phyloP scores from a whole-genome alignment of 257 asterid species.

The Penstemon newberryi region DNA sequence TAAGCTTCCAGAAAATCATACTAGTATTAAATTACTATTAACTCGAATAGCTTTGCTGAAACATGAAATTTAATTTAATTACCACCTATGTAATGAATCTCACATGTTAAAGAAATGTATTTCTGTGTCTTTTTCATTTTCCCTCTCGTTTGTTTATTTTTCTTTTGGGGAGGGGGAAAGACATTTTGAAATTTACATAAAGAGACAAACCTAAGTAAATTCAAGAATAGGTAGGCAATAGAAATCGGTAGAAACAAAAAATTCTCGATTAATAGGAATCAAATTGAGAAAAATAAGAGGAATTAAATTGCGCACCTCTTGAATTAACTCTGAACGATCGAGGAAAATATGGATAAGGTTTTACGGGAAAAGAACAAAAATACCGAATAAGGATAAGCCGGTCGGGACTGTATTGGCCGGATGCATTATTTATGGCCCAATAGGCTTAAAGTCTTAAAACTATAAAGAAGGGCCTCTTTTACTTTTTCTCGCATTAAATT shows the following conservation, averaged over 20 bases:
- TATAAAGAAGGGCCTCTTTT: too few relatives aligned
- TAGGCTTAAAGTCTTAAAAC: background rate
- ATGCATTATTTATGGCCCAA: background rate
- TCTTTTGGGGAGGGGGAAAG: background rate
- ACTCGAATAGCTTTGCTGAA: too few relatives aligned
- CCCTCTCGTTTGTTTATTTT: background rate
- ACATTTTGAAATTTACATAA: slow-evolving; percentile 1
- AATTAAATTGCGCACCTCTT: slow-evolving; percentile 12
- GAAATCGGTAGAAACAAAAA: background rate
- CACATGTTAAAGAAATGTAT: too few relatives aligned
- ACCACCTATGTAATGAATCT: too few relatives aligned
- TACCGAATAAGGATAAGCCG: slow-evolving; percentile 19
- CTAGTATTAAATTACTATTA: too few relatives aligned
- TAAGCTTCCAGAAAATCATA: too few relatives aligned
- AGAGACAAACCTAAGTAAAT: background rate
- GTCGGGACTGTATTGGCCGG: background rate
- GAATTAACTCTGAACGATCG: slow-evolving; percentile 22
- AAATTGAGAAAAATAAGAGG: background rate
- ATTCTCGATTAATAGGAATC: background rate
- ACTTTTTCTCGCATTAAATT: too few relatives aligned
- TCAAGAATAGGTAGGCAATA: background rate
- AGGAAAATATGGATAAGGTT: slow-evolving; percentile 27
- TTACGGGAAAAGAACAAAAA: slow-evolving; percentile 12
- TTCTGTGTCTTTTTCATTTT: background rate
- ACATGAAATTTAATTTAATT: too few relatives aligned